Conservation (phyloP, 495 filamentous ascomycete species). For the Antarctomyces pellizariae region DNA sequence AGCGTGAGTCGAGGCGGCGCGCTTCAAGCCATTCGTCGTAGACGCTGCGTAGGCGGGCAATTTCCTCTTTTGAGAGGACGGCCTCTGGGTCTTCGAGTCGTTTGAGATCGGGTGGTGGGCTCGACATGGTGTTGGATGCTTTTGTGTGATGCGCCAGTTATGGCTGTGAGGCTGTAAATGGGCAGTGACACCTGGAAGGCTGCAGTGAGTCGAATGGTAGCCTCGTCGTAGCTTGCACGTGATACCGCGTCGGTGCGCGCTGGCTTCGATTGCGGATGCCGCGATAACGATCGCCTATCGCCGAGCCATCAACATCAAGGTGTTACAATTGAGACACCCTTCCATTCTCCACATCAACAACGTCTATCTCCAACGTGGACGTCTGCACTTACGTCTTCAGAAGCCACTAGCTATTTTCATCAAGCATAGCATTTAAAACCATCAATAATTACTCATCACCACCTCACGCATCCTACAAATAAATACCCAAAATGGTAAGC, state of each 20-base stretch:
- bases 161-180: slow-evolving; percentile 2
- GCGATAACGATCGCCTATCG: too few species aligned
- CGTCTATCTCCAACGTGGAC: too few species aligned
- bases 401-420: too few species aligned
- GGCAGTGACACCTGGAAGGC: slow-evolving; percentile 3
- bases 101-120: slow-evolving; percentile 1
- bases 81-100: background rate
- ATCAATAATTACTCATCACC: background rate
- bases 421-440: too few species aligned
- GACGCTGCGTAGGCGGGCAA: slow-evolving; percentile 2
- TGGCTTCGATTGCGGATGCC: too few species aligned
- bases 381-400: too few species aligned
- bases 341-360: too few species aligned
- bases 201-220: slow-evolving; percentile 1
- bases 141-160: slow-evolving; percentile 1
- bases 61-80: background rate
- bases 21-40: slow-evolving; percentile 13
- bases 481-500: slow-evolving; percentile 1
- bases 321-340: too few species aligned
- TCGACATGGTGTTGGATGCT: slow-evolving; percentile 1
- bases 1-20: slow-evolving; percentile 23
- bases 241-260: too few species aligned
- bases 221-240: too few species aligned
- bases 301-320: too few species aligned
- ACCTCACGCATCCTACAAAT: slow-evolving; percentile 1